Conservation (phyloP, 495 filamentous ascomycete species). For the Talaromyces stipitatus region DNA sequence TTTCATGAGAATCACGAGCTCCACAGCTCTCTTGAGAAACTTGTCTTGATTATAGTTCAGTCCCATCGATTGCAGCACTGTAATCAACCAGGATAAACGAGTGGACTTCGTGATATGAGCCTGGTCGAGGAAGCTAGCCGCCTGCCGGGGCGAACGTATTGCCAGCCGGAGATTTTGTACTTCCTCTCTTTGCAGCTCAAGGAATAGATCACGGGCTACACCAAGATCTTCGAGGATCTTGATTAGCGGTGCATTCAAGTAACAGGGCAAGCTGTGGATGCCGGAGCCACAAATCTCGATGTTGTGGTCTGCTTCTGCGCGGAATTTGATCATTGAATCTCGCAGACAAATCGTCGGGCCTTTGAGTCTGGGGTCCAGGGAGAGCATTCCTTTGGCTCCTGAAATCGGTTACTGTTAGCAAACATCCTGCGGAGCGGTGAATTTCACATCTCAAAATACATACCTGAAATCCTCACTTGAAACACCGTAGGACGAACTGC, state of each 20-base stretch:
- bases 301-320: slow-evolving; percentile 37
- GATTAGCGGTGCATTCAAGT: slow-evolving; percentile 69
- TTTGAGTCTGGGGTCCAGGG: slow-evolving; percentile 50
- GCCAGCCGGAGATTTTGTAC: slow-evolving; percentile 49
- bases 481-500: slow-evolving; percentile 41
- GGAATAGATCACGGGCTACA: slow-evolving; percentile 47
- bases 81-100: slow-evolving; percentile 51
- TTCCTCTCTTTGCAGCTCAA: slow-evolving; percentile 49
- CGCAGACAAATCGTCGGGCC: slow-evolving; percentile 52
- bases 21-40: slow-evolving; percentile 57
- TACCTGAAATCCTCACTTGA: slow-evolving; percentile 63
- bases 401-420: neutral
- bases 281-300: slow-evolving; percentile 71
- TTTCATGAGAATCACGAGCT: slow-evolving; percentile 55
- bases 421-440: too few species aligned
- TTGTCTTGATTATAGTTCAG: slow-evolving; percentile 55
- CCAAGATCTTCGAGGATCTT: slow-evolving; percentile 75
- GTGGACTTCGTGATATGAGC: slow-evolving; percentile 48
- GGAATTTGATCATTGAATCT: slow-evolving; percentile 74
- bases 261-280: slow-evolving; percentile 55
- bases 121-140: slow-evolving; percentile 51
- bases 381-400: slow-evolving; percentile 67
- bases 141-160: slow-evolving; percentile 45
- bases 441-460: slow-evolving; percentile 6
- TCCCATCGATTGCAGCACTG: slow-evolving; percentile 38